Base-by-base conservation (phyloP, 352 stramenopile genomes). In the Phytophthora cryptogea region DNA sequence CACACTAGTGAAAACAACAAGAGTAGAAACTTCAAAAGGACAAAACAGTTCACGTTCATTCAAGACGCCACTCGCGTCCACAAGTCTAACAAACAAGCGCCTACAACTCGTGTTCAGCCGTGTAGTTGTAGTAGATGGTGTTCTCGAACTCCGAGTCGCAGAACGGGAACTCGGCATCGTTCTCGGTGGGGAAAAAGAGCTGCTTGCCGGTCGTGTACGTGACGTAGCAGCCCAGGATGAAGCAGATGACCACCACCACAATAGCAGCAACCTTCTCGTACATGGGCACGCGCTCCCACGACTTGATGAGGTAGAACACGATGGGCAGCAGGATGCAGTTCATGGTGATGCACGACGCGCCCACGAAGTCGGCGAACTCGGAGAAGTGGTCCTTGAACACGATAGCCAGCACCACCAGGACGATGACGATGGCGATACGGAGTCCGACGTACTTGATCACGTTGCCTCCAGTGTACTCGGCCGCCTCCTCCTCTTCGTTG, bases 251-350 rank as follows among this genome's bases (percentile, higher is more conserved):
- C 9, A 73, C 51, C n/a, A 74, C 60, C 3, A 71, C 35, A 20
- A 51, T 36, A 7, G 54, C 68, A 7, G 64, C 54, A 3, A 53
- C 27, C 59, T 74, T 73, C 32, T 76, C 68, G 35, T 67, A 76
- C n/a, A 72, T 23, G 0, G 64, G 55, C 7, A 88, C 47, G 9
- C 59, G 66, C 17, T 54, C 54, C 76, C 76, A 86, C n/a, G 78
- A 28, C 70, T 83, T 84, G 52, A 84, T 86, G 39, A 88, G 63
- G 74, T 89, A 89, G 53, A 89, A 86, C 2, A 76, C 35, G 16
- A 86, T 86, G 0, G 80, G 80, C 35, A 89, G 49, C 16, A 88
- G 74, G 51, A 88, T 86, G 58, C 76, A 88, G 66, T 80, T 80
- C 30, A 68, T 68, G 2, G 78, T 76, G 45, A 83, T 83, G 64